Conservation (phyloP, 169 alveolate genomes). For the Plasmodium chabaudi region DNA sequence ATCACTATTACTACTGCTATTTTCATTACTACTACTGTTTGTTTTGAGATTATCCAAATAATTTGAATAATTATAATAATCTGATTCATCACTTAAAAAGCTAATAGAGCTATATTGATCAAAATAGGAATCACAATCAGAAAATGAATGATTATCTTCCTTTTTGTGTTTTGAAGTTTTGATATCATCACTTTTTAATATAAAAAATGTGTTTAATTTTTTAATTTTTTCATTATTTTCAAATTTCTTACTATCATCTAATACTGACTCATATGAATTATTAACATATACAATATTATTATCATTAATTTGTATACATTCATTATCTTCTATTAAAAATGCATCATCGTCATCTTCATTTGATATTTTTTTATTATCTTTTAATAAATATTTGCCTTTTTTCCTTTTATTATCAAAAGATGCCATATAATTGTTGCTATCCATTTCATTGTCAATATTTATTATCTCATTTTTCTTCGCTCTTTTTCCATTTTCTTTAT, state of each 20-base stretch:
- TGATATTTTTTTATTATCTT: not conserved
- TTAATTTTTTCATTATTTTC: not conserved
- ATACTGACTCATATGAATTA: constrained; percentile 11
- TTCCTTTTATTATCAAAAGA: not conserved
- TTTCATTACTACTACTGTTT: not conserved
- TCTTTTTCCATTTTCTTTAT: not conserved
- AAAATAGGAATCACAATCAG: constrained; percentile 39
- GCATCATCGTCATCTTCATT: not conserved
- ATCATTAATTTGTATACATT: constrained; percentile 20
- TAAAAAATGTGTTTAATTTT: constrained; percentile 22
- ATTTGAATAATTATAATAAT: constrained; percentile 31
- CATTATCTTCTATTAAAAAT: not conserved
- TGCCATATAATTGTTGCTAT: not conserved
- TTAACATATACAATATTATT: not conserved
- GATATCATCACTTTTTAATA: not conserved
- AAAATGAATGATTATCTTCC: constrained; percentile 11
- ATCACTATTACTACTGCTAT: not conserved
- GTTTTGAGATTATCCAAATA: constrained; percentile 1
- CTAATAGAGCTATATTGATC: constrained; percentile 51
- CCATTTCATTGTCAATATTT: constrained; percentile 25
- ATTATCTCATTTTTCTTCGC: constrained; percentile 10
- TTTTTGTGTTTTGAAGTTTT: not conserved
- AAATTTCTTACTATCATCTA: not conserved
- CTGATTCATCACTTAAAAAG: constrained; percentile 56
- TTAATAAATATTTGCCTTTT: not conserved